These are phyloP conservation scores for Ramalina peruviana DNA, from an alignment of 495 filamentous ascomycete species.

Conservation along the genomic window DNA sequence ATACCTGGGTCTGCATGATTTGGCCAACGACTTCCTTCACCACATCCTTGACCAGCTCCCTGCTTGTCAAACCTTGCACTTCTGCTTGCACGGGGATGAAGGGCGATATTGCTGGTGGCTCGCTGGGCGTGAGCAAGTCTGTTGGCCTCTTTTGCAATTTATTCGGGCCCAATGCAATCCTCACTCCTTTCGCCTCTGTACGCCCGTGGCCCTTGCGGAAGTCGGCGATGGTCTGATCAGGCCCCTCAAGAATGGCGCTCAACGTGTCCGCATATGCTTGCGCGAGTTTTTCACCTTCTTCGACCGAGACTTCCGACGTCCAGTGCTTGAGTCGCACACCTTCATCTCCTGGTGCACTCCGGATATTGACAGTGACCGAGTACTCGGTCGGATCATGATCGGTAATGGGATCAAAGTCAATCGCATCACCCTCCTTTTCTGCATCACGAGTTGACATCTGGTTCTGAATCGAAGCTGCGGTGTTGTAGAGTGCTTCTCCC, in stretches of 20 bases:
- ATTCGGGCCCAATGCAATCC: not conserved
- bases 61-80: not conserved
- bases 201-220: not conserved
- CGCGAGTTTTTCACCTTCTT: slow-evolving; percentile 20
- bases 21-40: not conserved
- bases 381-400: slow-evolving; percentile 38
- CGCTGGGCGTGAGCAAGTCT: no score
- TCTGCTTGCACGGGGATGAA: no score
- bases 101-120: no score
- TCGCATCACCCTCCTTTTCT: slow-evolving; percentile 23
- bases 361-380: slow-evolving; percentile 34
- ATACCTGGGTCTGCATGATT: not conserved
- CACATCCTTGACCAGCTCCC: not conserved
- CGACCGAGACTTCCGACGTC: slow-evolving; percentile 31
- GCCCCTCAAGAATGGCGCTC: slow-evolving; percentile 5
- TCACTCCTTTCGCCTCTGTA: not conserved
- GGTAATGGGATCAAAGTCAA: slow-evolving; percentile 24
- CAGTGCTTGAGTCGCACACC: slow-evolving; percentile 36
- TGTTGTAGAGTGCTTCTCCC: slow-evolving; percentile 41
- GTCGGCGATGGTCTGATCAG: slow-evolving; percentile 7
- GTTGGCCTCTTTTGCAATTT: not conserved
- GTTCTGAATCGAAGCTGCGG: slow-evolving; percentile 41
- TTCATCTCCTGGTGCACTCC: slow-evolving; percentile 28
- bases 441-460: slow-evolving; percentile 21
- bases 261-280: slow-evolving; percentile 11